Conservation (phyloP, 2,329 filamentous ascomycete species). For the Fusarium pseudonygamai region DNA sequence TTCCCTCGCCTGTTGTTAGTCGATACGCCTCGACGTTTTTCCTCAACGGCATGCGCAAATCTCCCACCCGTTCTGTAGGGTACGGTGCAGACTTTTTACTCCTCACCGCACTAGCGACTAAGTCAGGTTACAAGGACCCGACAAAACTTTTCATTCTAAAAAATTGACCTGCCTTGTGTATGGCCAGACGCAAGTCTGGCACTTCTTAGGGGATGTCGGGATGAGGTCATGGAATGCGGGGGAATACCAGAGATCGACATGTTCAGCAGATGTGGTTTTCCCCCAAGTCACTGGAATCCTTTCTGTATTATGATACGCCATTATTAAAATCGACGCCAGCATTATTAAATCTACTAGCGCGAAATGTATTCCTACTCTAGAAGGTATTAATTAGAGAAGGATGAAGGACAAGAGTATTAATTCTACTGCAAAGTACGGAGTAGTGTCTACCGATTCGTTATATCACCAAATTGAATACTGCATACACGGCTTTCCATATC, state of each 20-base stretch:
- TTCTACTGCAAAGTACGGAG: neutral
- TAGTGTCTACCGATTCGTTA: neutral
- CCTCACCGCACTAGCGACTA: neutral
- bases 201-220: constrained; percentile 38
- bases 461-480: neutral
- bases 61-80: constrained; percentile 3
- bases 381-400: neutral
- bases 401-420: neutral
- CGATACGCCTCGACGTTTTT: constrained; percentile 23
- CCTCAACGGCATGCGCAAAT: constrained; percentile 30
- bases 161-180: constrained; percentile 26
- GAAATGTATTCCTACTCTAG: neutral
- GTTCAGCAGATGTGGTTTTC: constrained; percentile 7
- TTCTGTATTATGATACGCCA: neutral
- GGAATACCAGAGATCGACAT: constrained; percentile 40
- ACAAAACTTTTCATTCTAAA: constrained; percentile 1
- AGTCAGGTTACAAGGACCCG: neutral
- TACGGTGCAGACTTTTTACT: constrained; percentile 22
- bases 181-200: constrained; percentile 38
- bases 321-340: neutral
- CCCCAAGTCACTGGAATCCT: constrained; percentile 2
- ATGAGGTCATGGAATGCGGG: constrained; percentile 50
- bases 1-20: constrained; percentile 7
- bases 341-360: neutral
- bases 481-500: neutral